Evolutionary conservation across 345 rosid species (phyloP).

Genomic region (Toxicodendron radicans): DNA sequence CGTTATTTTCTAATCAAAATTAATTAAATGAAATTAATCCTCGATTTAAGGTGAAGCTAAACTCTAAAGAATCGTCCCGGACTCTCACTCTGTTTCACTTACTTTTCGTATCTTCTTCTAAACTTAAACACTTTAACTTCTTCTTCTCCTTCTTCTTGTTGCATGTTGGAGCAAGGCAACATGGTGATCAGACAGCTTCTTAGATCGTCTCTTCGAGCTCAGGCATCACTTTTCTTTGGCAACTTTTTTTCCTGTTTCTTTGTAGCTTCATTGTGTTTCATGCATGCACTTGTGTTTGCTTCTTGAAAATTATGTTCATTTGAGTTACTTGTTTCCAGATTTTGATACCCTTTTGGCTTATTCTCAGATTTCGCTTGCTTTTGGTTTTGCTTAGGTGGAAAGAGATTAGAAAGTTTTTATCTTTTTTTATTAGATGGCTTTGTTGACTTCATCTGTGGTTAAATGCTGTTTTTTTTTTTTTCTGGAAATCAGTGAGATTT

Average conservation of each 20-base stretch:
- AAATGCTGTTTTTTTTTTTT: too few relatives aligned
- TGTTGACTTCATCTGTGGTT: too few relatives aligned
- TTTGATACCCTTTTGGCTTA: background rate
- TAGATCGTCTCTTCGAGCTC: conserved; percentile 9
- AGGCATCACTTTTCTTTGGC: background rate
- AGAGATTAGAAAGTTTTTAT: too few relatives aligned
- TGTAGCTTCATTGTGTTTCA: too few relatives aligned
- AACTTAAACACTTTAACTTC: background rate
- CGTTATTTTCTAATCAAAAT: too few relatives aligned
- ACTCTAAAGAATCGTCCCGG: background rate
- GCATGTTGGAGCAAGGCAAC: background rate
- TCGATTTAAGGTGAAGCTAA: too few relatives aligned
- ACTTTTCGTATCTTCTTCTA: too few relatives aligned
- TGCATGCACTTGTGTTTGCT: too few relatives aligned
- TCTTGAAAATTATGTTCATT: background rate
- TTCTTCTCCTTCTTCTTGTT: background rate
- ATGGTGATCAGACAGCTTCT: conserved; percentile 12
- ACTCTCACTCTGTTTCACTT: background rate
- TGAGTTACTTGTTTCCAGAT: background rate
- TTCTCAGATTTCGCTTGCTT: background rate
- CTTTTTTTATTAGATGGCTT: too few relatives aligned
- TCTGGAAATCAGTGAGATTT: too few relatives aligned
- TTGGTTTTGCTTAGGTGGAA: background rate
- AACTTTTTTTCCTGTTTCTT: too few relatives aligned
- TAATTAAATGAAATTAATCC: background rate